phyloP scores from a whole-genome alignment of 2,329 filamentous ascomycete species.

The Hypoxylon sp. region DNA sequence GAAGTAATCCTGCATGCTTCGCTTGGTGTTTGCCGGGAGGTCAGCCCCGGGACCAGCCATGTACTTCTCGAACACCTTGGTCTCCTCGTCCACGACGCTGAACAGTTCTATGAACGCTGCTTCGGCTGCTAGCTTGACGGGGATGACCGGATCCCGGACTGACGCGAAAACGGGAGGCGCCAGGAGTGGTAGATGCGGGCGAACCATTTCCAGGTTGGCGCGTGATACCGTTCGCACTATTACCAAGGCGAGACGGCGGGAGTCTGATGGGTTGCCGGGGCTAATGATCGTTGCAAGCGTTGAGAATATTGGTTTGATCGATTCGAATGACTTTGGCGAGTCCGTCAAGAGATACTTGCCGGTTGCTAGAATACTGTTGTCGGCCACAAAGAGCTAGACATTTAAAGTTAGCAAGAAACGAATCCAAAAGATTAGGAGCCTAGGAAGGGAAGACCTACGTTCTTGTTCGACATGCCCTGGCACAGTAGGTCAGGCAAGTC shows the following conservation, averaged over 20 bases:
- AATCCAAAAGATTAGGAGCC: slow-evolving; percentile 30
- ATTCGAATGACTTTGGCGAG: slow-evolving; percentile 79
- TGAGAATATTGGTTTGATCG: slow-evolving; percentile 84
- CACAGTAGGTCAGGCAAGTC: slow-evolving; percentile 84
- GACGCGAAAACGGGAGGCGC: slow-evolving; percentile 88
- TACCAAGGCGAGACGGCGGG: slow-evolving; percentile 87
- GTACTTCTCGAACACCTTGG: slow-evolving; percentile 90
- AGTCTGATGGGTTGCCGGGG: slow-evolving; percentile 84
- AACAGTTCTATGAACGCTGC: slow-evolving; percentile 94
- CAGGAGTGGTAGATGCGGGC: slow-evolving; percentile 85
- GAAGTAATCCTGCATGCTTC: slow-evolving; percentile 97
- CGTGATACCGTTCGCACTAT: slow-evolving; percentile 88
- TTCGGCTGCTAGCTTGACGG: slow-evolving; percentile 94
- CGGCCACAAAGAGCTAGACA: slow-evolving; percentile 80
- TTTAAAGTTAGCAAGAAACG: slow-evolving; percentile 18
- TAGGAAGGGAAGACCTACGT: slow-evolving; percentile 67
- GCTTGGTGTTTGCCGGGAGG: slow-evolving; percentile 79
- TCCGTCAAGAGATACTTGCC: slow-evolving; percentile 89
- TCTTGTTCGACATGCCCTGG: slow-evolving; percentile 82
- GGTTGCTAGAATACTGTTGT: slow-evolving; percentile 89
- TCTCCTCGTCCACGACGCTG: slow-evolving; percentile 88
- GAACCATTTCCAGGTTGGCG: slow-evolving; percentile 82
- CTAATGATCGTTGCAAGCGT: slow-evolving; percentile 81
- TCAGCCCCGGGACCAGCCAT: slow-evolving; percentile 76
- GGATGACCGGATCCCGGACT: slow-evolving; percentile 92